Conservation (phyloP, 1,139 yeast genomes). For the Barnettozyma hawaiiensis region DNA sequence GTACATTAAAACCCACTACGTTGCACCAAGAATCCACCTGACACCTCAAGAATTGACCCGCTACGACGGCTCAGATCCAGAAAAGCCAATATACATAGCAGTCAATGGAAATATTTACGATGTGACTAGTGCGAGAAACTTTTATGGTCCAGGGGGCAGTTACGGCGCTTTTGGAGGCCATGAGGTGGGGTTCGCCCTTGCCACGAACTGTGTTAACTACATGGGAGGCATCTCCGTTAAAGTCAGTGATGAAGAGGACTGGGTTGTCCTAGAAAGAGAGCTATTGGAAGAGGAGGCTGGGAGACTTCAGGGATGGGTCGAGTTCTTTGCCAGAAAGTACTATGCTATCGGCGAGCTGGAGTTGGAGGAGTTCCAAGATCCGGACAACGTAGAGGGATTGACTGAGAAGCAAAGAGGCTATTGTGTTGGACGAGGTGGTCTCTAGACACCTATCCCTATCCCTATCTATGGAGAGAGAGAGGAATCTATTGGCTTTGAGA, state of each 20-base stretch:
- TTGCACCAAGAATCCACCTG: conserved; percentile 28
- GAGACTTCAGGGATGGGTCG: conserved; percentile 24
- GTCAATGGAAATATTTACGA: conserved; percentile 67
- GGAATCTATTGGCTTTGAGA: no score
- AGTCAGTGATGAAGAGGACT: neutral
- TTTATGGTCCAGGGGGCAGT: conserved; percentile 65
- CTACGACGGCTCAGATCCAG: conserved; percentile 48
- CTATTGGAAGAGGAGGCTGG: conserved; percentile 34
- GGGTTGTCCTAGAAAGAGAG: conserved; percentile 38
- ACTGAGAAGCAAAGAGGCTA: neutral
- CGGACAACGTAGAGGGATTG: neutral
- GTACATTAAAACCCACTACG: conserved; percentile 9
- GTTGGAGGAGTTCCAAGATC: conserved; percentile 5
- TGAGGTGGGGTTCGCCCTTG: conserved; percentile 71
- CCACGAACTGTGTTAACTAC: conserved; percentile 72
- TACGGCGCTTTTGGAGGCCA: conserved; percentile 59
- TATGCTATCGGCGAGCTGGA: conserved; percentile 20
- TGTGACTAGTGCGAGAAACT: conserved; percentile 46
- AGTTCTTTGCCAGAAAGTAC: conserved; percentile 23
- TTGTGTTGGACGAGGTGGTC: conserved; percentile 5
- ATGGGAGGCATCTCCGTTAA: conserved; percentile 53
- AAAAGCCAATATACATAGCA: conserved; percentile 57
- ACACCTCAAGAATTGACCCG: conserved; percentile 44
- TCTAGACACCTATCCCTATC: neutral
- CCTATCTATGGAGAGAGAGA: no score